These are phyloP conservation scores for Phaeomoniella chlamydospora DNA, from an alignment of 2,329 filamentous ascomycete genomes.

Conservation along the genomic window DNA sequence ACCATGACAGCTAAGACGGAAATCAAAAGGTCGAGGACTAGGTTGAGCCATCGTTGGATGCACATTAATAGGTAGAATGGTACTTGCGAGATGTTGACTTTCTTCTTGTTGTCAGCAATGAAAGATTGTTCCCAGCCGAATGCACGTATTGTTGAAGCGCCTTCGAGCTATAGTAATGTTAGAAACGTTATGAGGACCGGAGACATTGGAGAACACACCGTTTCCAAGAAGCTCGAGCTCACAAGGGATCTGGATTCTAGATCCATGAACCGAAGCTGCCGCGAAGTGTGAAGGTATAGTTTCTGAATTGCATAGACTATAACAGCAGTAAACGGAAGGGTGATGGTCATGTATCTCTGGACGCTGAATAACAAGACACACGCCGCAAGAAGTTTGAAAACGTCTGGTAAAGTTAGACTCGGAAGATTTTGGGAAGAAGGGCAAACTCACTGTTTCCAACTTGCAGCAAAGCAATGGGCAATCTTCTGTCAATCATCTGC, in stretches of 20 bases:
- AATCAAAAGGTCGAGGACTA: conserved; percentile 15
- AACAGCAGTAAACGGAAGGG: conserved; percentile 33
- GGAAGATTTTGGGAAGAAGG: conserved; percentile 1
- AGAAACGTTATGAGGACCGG: no score
- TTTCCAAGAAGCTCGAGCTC: conserved; percentile 26
- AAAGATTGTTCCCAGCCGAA: conserved; percentile 30
- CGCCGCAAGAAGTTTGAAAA: background rate
- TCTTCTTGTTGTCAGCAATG: conserved; percentile 19
- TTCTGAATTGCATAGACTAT: conserved; percentile 18
- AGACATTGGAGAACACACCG: no score
- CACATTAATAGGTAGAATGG: conserved; percentile 27
- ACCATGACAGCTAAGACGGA: conserved; percentile 14
- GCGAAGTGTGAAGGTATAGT: conserved; percentile 24
- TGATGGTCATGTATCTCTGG: conserved; percentile 32
- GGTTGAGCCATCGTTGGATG: conserved; percentile 24
- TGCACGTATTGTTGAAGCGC: conserved; percentile 32
- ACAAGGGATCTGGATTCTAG: conserved; percentile 24
- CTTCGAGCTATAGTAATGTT: no score
- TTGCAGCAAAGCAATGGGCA: background rate
- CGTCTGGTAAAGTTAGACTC: conserved; percentile 1
- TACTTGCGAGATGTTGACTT: conserved; percentile 22
- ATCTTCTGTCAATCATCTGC: conserved; percentile 1
- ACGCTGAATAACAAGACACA: conserved; percentile 30
- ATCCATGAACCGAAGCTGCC: conserved; percentile 25
- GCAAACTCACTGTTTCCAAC: no score